Base-by-base conservation (phyloP, 139 green algal genomes). In the Diplosphaera chodatii region DNA sequence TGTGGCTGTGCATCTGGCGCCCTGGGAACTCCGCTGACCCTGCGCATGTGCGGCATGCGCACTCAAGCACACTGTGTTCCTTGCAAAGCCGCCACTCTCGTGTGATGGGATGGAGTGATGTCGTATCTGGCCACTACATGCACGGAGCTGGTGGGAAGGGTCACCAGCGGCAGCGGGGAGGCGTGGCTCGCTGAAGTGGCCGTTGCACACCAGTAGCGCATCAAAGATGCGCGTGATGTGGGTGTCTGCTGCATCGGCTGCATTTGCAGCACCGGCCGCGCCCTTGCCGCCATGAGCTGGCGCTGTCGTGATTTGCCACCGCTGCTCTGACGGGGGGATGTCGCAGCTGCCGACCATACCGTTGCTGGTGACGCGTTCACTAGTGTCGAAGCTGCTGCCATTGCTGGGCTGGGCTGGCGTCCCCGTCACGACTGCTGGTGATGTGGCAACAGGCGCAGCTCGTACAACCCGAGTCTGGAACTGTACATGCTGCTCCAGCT, bases 191-290 rank as follows among this genome's bases (percentile, higher is more conserved):
- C 68, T 83, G 74, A 91, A 93, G 67, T 91, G 86, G 55, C 90
- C 88, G 34, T 88, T 93, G 70, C 79, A 88, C 5, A 92, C 77
- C 2, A 93, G 80, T 30, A 96, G 69, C 20, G 88, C 90, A 74
- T 96, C 90, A 74, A 90, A 93, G 3, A 34, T 0, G 32, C 30
- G 64, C 63, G 62, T 65, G 64, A 66, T 30, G 6, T 55, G 25
- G 20, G 22, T 55, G 56, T 31, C 40, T 4, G 66, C 64, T 73
- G 64, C 10, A 29, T 25, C 37, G 69, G 29, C 70, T 70, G 69
- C 56, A n/a, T n/a, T 41, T 31, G 27, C 30, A 31, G 40, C 55
- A 29, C 28, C 4, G 8, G 30, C 40, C 59, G n/a, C n/a, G n/a
- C n/a, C n/a, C n/a, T n/a, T n/a, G n/a, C n/a, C n/a, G n/a, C n/a